These are phyloP conservation scores for Grifola frondosa DNA, from an alignment of 1,284 basidiomycete genomes.

Conservation along the genomic window DNA sequence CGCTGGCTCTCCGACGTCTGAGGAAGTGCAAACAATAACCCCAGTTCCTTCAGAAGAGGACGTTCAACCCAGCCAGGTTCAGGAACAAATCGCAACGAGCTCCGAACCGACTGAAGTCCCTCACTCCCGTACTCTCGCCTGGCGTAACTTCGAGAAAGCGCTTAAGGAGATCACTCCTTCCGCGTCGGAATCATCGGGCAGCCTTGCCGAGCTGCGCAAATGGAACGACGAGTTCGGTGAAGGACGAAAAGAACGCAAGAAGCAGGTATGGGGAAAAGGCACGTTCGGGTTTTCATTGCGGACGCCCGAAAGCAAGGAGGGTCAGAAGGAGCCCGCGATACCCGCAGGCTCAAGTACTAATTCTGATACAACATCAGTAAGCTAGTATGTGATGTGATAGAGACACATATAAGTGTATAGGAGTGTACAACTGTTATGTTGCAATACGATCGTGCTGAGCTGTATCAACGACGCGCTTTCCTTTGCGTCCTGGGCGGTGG, in stretches of 20 bases:
- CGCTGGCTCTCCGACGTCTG: conserved; percentile 1
- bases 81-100: neutral
- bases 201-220: conserved; percentile 77
- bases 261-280: conserved; percentile 73
- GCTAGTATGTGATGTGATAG: conserved; percentile 9
- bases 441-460: neutral
- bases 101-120: conserved; percentile 5
- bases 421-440: neutral
- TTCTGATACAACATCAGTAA: conserved; percentile 7
- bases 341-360: conserved; percentile 12
- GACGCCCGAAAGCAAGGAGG: conserved; percentile 32
- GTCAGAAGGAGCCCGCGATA: conserved; percentile 42
- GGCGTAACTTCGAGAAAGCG: conserved; percentile 77
- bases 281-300: conserved; percentile 61
- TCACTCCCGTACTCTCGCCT: conserved; percentile 43
- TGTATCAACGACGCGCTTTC: conserved; percentile 15
- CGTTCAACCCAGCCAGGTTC: conserved; percentile 1
- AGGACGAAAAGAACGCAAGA: conserved; percentile 59
- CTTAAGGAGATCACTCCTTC: conserved; percentile 86
- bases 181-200: conserved; percentile 78
- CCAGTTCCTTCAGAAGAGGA: conserved; percentile 3
- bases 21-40: neutral
- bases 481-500: conserved; percentile 24
- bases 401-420: conserved; percentile 7
- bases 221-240: conserved; percentile 95